Percentiles rank a stretch among this genome's conserved stretches.
phyloP scores from a whole-genome alignment of 2,329 filamentous ascomycete species.

The Tolypocladium ovalisporum region DNA sequence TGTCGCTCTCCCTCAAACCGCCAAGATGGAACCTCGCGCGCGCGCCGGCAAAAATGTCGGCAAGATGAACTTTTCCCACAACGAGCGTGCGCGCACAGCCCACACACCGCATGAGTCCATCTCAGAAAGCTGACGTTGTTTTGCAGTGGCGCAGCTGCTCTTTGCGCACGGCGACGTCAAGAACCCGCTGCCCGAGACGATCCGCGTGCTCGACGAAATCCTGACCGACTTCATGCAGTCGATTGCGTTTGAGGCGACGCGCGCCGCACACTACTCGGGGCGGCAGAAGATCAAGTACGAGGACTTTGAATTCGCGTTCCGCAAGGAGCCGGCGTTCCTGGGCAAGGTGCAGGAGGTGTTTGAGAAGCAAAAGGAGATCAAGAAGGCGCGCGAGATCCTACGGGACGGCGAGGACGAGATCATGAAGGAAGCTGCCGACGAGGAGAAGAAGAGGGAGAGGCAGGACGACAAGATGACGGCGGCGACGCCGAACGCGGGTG shows the following conservation, averaged over 20 bases:
- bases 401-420: conserved; percentile 55
- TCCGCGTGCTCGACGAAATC: conserved; percentile 86
- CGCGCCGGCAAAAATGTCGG: conserved; percentile 71
- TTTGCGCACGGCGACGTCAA: conserved; percentile 71
- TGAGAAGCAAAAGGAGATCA: conserved; percentile 78
- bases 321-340: conserved; percentile 73
- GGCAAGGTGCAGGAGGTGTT: conserved; percentile 85
- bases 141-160: conserved; percentile 59
- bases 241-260: conserved; percentile 80
- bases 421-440: conserved; percentile 38
- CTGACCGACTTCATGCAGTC: conserved; percentile 95
- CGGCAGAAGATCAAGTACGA: conserved; percentile 97
- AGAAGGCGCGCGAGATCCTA: conserved; percentile 68
- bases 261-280: conserved; percentile 73
- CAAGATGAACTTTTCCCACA: conserved; percentile 67
- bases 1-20: not conserved
- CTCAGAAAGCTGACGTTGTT: not conserved
- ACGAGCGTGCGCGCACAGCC: conserved; percentile 47
- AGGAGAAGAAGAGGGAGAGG: conserved; percentile 27
- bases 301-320: conserved; percentile 90
- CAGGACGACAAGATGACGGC: conserved; percentile 7
- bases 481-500: not conserved
- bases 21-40: conserved; percentile 63
- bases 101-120: not conserved
- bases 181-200: conserved; percentile 70